phyloP scores from a whole-genome alignment of 1,284 basidiomycete genomes.

The Ganoderma sinense region DNA sequence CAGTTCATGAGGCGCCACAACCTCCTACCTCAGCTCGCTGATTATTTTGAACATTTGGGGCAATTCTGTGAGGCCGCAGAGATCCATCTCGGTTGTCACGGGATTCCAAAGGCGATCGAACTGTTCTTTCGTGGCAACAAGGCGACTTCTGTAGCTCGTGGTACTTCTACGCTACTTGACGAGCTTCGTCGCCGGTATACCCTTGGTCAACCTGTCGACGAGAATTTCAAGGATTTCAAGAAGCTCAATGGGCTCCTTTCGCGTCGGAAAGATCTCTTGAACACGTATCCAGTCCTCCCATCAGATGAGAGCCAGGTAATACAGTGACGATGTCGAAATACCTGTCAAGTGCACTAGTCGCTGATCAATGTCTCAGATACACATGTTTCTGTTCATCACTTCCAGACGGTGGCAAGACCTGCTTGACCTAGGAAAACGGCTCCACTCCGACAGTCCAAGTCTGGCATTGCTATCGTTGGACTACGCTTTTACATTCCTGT shows the following conservation, averaged over 20 bases:
- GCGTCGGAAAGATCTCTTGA: background rate
- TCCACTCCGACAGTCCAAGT: too few species aligned
- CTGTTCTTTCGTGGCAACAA: conserved; percentile 44
- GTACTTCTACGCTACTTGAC: conserved; percentile 23
- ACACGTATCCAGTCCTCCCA: background rate
- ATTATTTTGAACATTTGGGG: conserved; percentile 52
- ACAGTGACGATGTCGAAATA: background rate
- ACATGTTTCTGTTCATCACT: background rate
- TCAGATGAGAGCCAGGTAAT: background rate
- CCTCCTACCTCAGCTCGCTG: conserved; percentile 55
- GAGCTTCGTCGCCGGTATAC: conserved; percentile 28
- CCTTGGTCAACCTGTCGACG: background rate
- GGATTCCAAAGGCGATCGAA: conserved; percentile 52
- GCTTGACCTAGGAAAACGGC: background rate
- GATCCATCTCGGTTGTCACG: conserved; percentile 57
- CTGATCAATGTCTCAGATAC: background rate
- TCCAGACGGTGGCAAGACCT: background rate
- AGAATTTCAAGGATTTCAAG: background rate
- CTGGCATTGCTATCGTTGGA: background rate
- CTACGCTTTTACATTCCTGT: background rate
- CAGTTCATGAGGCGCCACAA: conserved; percentile 59
- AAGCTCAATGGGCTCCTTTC: background rate
- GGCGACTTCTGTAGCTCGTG: conserved; percentile 33
- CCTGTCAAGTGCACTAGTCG: background rate
- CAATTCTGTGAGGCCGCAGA: conserved; percentile 59